A percentile compares a stretch with the other conserved stretches of the same genome.
phyloP scores from a whole-genome alignment of 805 yeast species.

The Hanseniaspora clermontiae region DNA sequence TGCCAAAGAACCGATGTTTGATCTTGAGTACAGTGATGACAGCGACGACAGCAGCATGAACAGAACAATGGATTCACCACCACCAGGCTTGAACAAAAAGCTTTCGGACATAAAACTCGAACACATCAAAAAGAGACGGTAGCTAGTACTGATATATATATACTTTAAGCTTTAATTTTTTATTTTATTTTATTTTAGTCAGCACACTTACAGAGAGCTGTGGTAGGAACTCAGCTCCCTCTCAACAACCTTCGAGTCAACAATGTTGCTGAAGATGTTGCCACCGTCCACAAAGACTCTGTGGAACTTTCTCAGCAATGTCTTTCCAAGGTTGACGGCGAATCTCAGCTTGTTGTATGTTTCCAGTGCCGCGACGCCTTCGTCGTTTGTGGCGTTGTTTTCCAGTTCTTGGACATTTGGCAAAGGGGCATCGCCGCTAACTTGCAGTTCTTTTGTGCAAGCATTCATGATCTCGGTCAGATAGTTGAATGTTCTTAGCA shows the following conservation, averaged over 20 bases:
- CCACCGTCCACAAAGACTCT: constrained; percentile 24
- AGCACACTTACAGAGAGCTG: constrained; percentile 21
- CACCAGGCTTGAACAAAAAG: background rate
- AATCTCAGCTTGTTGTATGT: constrained; percentile 33
- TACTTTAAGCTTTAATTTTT: background rate
- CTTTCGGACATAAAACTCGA: constrained; percentile 1
- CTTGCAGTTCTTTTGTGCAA: constrained; percentile 18
- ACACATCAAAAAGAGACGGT: background rate
- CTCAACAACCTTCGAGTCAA: constrained; percentile 27
- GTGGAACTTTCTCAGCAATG: constrained; percentile 34
- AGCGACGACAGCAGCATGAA: background rate
- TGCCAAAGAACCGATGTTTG: constrained; percentile 15
- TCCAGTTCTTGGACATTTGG: constrained; percentile 16
- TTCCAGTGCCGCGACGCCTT: constrained; percentile 28
- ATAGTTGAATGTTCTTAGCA: constrained; percentile 24
- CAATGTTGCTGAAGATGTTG: constrained; percentile 27
- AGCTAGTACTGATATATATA: background rate
- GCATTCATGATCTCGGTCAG: constrained; percentile 20
- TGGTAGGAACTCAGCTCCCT: constrained; percentile 26
- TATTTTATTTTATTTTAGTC: background rate
- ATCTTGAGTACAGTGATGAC: constrained; percentile 14
- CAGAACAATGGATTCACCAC: background rate
- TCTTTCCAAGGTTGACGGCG: constrained; percentile 29
- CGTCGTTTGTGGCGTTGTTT: constrained; percentile 9
- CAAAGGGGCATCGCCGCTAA: constrained; percentile 16